Evolutionary conservation across 2,329 filamentous ascomycete species (phyloP), one percentile per base, ranked within the genome.

Genomic region (Colletotrichum sp.): DNA sequence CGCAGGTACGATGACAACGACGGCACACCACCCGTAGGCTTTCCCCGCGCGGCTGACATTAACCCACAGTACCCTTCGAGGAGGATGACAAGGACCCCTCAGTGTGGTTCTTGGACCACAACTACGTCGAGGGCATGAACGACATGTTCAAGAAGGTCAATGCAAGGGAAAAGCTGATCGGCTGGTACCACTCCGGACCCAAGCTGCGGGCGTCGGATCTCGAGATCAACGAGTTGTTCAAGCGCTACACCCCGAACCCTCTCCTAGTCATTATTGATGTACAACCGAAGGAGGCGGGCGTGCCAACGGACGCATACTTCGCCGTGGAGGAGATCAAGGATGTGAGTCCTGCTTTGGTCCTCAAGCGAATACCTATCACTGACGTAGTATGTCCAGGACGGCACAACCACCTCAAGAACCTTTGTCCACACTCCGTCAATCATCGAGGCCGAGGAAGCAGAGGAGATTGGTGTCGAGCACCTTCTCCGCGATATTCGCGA

Each of bases 91-190:
- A 98, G 87, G 96, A 99, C 84, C 96, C 96, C 5, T 98, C 96
- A 44, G 97, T 99, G 84, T 99, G 97, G 97, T 99, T 98, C 85
- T 88, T 99, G 79, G 97, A 99, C 85, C 97, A 99, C 91, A 98
- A 98, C 91, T 99, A 98, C 83, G 95, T 99, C 86, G 97, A 99
- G 87, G 95, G 94, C 81, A 99, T 99, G 97, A 98, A 97, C 88
- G 97, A 98, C 86, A 99, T 99, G 97, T 99, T 99, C 91, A 99
- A 99, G 90, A 98, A 98, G 89, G 96, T 99, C 90, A 99, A 99
- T 88, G 97, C 97, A 77, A 91, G 95, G 78, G 97, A 99, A 89
- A 98, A 98, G 92, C 91, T 99, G 85, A 98, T 99, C 90, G 97
- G 97, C 83, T 99, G 97, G 97, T 99, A 99, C 87, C 97, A 99